phyloP scores from a whole-genome alignment of 2,329 filamentous ascomycete genomes.

The Nemania sp. region DNA sequence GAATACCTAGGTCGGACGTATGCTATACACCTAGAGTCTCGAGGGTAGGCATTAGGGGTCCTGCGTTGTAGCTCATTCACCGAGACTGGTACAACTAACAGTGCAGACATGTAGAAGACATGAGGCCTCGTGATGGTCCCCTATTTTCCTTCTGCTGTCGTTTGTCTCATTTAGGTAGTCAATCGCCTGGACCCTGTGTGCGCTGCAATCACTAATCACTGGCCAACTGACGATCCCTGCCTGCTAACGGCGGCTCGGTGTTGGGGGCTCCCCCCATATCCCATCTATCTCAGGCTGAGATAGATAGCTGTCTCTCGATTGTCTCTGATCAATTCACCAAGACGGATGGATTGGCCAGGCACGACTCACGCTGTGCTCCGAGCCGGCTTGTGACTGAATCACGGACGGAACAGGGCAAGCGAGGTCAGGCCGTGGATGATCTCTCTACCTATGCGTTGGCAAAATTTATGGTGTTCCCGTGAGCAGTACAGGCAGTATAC shows the following conservation, averaged over 20 bases:
- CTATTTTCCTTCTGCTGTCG: conserved; percentile 4
- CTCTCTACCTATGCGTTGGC: conserved; percentile 26
- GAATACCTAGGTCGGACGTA: no score
- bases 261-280: background rate
- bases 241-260: background rate
- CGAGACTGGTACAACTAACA: background rate
- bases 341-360: conserved; percentile 12
- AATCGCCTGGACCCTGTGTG: conserved; percentile 10
- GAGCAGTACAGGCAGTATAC: conserved; percentile 12
- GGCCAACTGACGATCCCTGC: conserved; percentile 6
- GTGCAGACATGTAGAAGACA: background rate
- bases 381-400: conserved; percentile 20
- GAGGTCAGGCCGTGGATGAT: conserved; percentile 30
- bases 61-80: conserved; percentile 1
- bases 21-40: no score
- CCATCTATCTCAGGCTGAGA: background rate
- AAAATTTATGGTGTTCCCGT: conserved; percentile 25
- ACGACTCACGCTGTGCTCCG: conserved; percentile 19
- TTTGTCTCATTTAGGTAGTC: conserved; percentile 5
- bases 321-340: conserved; percentile 18
- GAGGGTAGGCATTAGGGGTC: background rate
- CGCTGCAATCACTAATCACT: conserved; percentile 5
- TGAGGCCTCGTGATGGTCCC: conserved; percentile 11
- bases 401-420: conserved; percentile 13
- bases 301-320: conserved; percentile 9